These are phyloP conservation scores for Globisporangium irregulare DNA, from an alignment of 352 stramenopile species.

Conservation along the genomic window DNA sequence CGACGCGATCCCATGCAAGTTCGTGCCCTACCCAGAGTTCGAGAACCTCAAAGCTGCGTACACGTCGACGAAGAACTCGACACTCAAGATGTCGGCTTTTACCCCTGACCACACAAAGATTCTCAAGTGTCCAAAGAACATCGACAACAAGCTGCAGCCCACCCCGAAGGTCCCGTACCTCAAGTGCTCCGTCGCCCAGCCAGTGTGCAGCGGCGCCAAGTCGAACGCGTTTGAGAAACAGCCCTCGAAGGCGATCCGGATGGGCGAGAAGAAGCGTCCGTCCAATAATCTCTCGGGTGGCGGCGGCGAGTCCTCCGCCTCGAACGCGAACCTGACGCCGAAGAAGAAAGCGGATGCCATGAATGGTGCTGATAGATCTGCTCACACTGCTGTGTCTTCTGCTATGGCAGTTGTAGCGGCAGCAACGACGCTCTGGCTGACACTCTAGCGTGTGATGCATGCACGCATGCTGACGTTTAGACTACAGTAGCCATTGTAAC, in stretches of 20 bases:
- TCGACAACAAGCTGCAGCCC: constrained; percentile 19
- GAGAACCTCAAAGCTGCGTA: constrained; percentile 68
- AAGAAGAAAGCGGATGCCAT: constrained; percentile 43
- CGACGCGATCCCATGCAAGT: constrained; percentile 46
- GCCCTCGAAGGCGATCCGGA: background rate
- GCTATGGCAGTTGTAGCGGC: background rate
- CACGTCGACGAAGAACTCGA: constrained; percentile 55
- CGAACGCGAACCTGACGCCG: background rate
- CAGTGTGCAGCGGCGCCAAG: constrained; percentile 43
- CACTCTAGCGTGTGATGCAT: background rate
- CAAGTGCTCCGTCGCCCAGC: constrained; percentile 46
- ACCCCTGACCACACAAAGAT: constrained; percentile 30
- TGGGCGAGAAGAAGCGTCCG: background rate
- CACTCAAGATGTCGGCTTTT: constrained; percentile 29
- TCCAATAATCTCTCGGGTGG: background rate
- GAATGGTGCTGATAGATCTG: background rate
- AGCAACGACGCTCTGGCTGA: background rate
- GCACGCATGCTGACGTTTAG: too few relatives aligned
- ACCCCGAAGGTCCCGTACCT: constrained; percentile 32
- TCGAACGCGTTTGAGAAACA: constrained; percentile 35
- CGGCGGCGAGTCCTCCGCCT: background rate
- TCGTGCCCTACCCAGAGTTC: constrained; percentile 70
- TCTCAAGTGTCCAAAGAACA: constrained; percentile 34
- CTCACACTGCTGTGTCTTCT: background rate
- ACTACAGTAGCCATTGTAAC: background rate